Evolutionary conservation across 768 basidiomycete species (phyloP), one percentile per base, ranked within the genome.

Genomic region (Hortiboletus flavorubellus): DNA sequence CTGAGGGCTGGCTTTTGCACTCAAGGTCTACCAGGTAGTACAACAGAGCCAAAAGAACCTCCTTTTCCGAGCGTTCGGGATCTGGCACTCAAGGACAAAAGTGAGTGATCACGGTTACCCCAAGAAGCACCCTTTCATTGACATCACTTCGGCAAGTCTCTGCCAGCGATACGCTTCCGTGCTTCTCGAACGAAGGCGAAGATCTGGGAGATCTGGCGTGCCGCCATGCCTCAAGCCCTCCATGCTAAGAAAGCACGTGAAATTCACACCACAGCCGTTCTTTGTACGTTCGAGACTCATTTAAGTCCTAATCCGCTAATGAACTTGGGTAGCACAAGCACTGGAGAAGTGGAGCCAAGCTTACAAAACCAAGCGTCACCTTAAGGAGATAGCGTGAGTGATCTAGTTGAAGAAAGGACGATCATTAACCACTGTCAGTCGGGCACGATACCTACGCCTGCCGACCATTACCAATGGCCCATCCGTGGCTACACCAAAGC

Each of bases 381-480:
- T 87, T 40, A 91, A 89, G 68, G 89, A 91, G 49, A 85, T 91
- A 46, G 89, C 88, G 91, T 93, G 68, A 76, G 90, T 84, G 49
- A 51, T 58, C 50, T 49, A 21, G 31, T 51, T 54, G 59, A 45
- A 39, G 33, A 21, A 49, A 16, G 44, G 53, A 65, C 60, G 60
- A 64, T 68, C 64, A 70, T 66, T 58, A 63, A 64, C 55, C 48
- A 18, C 62, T 46, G 47, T 39, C 35, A 93, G 91, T 55, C 90
- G 91, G 26, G 91, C 91, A 39, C 81, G 90, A 63, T 88, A 90
- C 72, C 80, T 93, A 57, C 85, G 87, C 55, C 76, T 93, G 37
- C 88, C 90, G 2, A 75, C 83, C 21, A 71, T 80, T 9, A 71
- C 78, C 40, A 77, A 79, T 12, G 76, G 80, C 15, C 67, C 62